These are phyloP conservation scores for Ogataea dorogensis DNA, from an alignment of 805 yeast species.

Conservation along the genomic window DNA sequence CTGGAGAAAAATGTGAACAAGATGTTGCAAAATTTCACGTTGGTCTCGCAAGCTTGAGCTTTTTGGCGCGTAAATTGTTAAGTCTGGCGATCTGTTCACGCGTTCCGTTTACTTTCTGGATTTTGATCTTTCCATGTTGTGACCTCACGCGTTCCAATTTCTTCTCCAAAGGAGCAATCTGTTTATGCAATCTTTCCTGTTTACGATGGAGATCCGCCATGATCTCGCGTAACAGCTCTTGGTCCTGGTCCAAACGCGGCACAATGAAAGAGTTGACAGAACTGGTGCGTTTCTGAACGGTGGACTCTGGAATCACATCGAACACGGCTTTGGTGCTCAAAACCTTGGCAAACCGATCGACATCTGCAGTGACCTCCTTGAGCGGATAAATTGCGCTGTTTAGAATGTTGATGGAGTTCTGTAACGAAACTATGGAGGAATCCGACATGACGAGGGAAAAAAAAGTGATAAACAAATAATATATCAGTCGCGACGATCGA, in stretches of 20 bases:
- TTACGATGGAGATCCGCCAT: constrained; percentile 36
- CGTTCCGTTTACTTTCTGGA: constrained; percentile 26
- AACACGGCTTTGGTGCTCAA: constrained; percentile 47
- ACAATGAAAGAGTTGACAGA: constrained; percentile 37
- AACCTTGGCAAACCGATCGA: constrained; percentile 38
- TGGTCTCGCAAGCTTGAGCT: constrained; percentile 13
- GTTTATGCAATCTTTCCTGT: constrained; percentile 35
- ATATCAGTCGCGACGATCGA: constrained; percentile 4
- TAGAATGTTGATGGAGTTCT: constrained; percentile 20
- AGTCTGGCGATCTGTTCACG: constrained; percentile 25
- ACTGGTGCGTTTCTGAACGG: constrained; percentile 40
- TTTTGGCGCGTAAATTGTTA: constrained; percentile 19
- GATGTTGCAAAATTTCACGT: constrained; percentile 24
- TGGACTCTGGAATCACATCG: constrained; percentile 50
- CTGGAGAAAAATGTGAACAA: constrained; percentile 50
- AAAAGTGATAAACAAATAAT: neutral
- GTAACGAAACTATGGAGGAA: constrained; percentile 19
- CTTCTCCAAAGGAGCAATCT: constrained; percentile 15
- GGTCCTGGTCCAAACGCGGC: constrained; percentile 40
- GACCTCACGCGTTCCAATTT: constrained; percentile 39
- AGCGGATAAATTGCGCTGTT: constrained; percentile 18
- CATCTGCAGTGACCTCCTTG: constrained; percentile 36
- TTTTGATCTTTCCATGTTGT: constrained; percentile 40
- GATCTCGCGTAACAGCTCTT: constrained; percentile 30
- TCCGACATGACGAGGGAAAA: neutral